Conservation (phyloP, 2,329 filamentous ascomycete species). For the Fusarium sp. region DNA sequence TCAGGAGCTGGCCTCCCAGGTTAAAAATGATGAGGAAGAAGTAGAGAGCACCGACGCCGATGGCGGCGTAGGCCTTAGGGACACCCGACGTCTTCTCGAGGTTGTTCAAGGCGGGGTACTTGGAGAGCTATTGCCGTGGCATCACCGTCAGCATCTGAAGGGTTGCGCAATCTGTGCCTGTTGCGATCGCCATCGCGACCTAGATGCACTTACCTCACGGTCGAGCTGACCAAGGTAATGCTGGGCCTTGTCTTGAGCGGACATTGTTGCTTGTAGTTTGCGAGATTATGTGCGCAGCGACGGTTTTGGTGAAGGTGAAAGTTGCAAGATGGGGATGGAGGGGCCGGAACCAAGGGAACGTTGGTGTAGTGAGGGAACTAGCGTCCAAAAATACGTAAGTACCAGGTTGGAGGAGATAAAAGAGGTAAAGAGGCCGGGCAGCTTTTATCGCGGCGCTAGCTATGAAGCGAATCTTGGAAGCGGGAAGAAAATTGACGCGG, state of each 20-base stretch:
- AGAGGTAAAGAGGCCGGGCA: constrained; percentile 44
- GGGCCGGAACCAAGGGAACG: constrained; percentile 36
- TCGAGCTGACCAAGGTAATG: constrained; percentile 85
- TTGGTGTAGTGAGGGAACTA: constrained; percentile 39
- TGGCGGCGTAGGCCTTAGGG: constrained; percentile 87
- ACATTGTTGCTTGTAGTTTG: constrained; percentile 64
- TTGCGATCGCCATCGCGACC: constrained; percentile 18
- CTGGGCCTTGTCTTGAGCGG: constrained; percentile 82
- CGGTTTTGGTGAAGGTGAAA: constrained; percentile 31
- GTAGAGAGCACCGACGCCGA: constrained; percentile 84
- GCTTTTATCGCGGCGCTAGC: constrained; percentile 50
- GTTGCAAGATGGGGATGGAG: constrained; percentile 34
- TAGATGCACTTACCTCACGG: constrained; percentile 76
- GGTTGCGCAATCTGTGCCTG: constrained; percentile 35
- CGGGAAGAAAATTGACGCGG: constrained; percentile 49
- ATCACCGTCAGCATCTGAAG: constrained; percentile 45
- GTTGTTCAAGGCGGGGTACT: constrained; percentile 87
- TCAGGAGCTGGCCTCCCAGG: constrained; percentile 89
- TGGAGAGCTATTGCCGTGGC: constrained; percentile 76
- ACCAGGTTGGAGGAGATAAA: constrained; percentile 38
- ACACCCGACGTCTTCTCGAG: constrained; percentile 87
- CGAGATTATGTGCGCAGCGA: constrained; percentile 50
- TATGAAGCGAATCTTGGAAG: constrained; percentile 46
- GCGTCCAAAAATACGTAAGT: constrained; percentile 39
- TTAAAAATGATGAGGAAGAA: constrained; percentile 96